A percentile compares a stretch with the other conserved stretches of the same genome.
phyloP scores from a whole-genome alignment of 352 stramenopile genomes.

The Aphanomyces astaci region DNA sequence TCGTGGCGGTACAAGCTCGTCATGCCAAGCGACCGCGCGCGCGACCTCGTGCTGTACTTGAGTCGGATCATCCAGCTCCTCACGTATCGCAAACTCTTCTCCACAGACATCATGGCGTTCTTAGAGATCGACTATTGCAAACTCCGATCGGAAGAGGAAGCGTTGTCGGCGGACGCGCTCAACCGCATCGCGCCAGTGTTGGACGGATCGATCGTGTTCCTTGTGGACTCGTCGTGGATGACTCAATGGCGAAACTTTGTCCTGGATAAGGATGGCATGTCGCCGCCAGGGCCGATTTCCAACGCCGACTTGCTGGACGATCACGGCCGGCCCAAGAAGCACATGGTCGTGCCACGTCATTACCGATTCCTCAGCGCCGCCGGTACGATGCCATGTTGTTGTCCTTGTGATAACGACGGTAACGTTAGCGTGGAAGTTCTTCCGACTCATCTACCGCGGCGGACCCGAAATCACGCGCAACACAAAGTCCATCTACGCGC shows the following conservation, averaged over 20 bases:
- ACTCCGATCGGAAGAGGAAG: constrained; percentile 54
- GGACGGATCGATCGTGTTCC: constrained; percentile 14
- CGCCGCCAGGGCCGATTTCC: constrained; percentile 28
- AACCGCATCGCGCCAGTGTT: constrained; percentile 21
- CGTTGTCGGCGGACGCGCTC: constrained; percentile 36
- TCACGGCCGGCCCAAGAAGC: constrained; percentile 10
- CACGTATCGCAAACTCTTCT: constrained; percentile 45
- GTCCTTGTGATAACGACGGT: neutral
- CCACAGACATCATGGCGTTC: constrained; percentile 59
- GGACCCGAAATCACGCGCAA: constrained; percentile 40
- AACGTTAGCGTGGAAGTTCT: constrained; percentile 40
- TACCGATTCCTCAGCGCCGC: constrained; percentile 46
- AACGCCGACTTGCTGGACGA: constrained; percentile 36
- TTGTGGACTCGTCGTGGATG: constrained; percentile 11
- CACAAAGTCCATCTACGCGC: constrained; percentile 38
- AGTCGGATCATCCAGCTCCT: constrained; percentile 45
- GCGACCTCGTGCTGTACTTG: constrained; percentile 39
- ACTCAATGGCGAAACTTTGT: constrained; percentile 10
- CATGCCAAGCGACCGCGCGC: constrained; percentile 33
- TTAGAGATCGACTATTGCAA: constrained; percentile 47
- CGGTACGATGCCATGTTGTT: neutral
- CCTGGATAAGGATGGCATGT: constrained; percentile 2
- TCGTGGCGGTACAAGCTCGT: constrained; percentile 40
- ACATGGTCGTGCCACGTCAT: constrained; percentile 27
- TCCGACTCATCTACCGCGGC: constrained; percentile 41